Conservation (phyloP, 768 basidiomycete genomes). For the Calocybe gangraenosa region DNA sequence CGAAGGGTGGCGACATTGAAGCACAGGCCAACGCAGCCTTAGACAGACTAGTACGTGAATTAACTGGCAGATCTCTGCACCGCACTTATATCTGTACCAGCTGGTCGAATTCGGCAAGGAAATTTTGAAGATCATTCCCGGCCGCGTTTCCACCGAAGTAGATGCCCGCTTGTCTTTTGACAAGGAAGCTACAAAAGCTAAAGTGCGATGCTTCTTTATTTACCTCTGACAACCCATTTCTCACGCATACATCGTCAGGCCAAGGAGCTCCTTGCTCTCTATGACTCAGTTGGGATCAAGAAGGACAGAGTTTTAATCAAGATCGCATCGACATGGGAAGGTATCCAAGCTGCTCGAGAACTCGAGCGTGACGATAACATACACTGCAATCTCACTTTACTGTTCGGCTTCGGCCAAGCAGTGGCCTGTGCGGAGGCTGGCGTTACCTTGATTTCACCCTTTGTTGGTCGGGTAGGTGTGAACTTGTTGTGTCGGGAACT, state of each 20-base stretch:
- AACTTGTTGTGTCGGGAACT: conserved; percentile 10
- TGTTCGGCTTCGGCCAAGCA: conserved; percentile 98
- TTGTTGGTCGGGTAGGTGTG: conserved; percentile 88
- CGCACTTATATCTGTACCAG: conserved; percentile 33
- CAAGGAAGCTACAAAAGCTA: conserved; percentile 87
- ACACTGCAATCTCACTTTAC: conserved; percentile 98
- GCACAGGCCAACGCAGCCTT: conserved; percentile 72
- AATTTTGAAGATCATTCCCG: conserved; percentile 93
- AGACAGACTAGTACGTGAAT: conserved; percentile 72
- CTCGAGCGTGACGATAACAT: conserved; percentile 91
- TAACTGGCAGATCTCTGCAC: neutral
- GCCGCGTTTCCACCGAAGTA: conserved; percentile 98
- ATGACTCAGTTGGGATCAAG: conserved; percentile 89
- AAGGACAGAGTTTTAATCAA: conserved; percentile 98
- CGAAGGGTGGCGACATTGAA: conserved; percentile 77
- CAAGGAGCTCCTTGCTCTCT: conserved; percentile 87
- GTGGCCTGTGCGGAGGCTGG: conserved; percentile 98
- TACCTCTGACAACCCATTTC: neutral
- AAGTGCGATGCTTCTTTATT: conserved; percentile 38
- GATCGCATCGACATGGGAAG: conserved; percentile 99
- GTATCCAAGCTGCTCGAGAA: conserved; percentile 97
- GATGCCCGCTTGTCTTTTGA: conserved; percentile 97
- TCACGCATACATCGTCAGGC: conserved; percentile 36
- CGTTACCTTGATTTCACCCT: conserved; percentile 98
- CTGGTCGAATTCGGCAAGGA: conserved; percentile 97